Evolutionary conservation across 225 moss, liverwort and hornwort genomes (phyloP).

Genomic region (Straminergon stramineum): DNA sequence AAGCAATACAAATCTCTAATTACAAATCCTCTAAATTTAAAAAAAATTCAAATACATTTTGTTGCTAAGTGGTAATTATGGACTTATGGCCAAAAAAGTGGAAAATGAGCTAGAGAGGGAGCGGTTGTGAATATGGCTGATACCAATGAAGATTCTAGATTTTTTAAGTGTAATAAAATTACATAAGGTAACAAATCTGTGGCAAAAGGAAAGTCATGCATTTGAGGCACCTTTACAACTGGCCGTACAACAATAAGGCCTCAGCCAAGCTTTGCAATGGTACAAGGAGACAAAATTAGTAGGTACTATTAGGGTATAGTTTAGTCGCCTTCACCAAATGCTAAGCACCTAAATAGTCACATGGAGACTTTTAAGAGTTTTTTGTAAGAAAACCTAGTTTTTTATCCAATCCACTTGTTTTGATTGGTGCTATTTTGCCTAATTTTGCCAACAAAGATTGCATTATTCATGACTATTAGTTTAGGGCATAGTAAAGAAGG

Average conservation of each 20-base stretch:
- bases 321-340: accelerated
- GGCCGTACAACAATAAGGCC: accelerated
- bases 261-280: accelerated
- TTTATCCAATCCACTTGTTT: accelerated
- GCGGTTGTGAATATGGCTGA: background rate
- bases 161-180: background rate
- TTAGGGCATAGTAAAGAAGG: background rate
- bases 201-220: background rate
- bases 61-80: background rate
- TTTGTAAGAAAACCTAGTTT: background rate
- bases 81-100: background rate
- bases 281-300: background rate
- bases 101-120: background rate
- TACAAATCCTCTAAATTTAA: background rate
- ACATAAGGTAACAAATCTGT: too few species aligned
- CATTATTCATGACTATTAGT: too few species aligned
- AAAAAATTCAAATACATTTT: background rate
- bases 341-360: background rate
- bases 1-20: background rate
- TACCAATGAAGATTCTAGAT: background rate
- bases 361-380: background rate
- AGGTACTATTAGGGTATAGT: background rate
- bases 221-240: background rate
- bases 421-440: background rate
- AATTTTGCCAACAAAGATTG: background rate